Conservation (phyloP, 257 asterid species). For the Salvia hispanica region DNA sequence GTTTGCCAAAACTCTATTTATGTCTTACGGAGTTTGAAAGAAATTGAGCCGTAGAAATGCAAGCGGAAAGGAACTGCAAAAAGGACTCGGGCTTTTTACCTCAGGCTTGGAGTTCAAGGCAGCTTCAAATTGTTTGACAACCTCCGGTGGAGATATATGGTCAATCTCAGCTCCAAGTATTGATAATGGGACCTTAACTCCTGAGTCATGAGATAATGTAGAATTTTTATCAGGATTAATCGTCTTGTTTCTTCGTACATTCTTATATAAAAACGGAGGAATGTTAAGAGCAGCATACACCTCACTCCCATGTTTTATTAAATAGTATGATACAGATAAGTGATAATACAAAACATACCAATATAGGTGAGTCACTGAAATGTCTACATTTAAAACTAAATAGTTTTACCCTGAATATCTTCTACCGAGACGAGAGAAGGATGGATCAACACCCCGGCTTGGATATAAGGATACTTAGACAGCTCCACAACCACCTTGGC, state of each 20-base stretch:
- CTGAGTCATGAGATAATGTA: conserved; percentile 32
- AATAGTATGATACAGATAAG: too few relatives aligned
- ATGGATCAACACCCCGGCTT: conserved; percentile 64
- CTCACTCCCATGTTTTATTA: too few relatives aligned
- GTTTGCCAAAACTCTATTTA: too few relatives aligned
- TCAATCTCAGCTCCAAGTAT: conserved; percentile 69
- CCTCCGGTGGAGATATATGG: conserved; percentile 45
- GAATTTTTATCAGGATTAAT: too few relatives aligned
- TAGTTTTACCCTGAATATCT: conserved; percentile 53
- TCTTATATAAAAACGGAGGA: neutral
- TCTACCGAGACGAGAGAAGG: conserved; percentile 60
- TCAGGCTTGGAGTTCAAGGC: conserved; percentile 51
- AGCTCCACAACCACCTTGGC: conserved; percentile 72
- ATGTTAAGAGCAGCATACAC: too few relatives aligned
- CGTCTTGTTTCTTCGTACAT: neutral
- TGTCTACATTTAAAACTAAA: too few relatives aligned
- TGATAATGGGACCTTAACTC: conserved; percentile 57
- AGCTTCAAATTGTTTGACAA: conserved; percentile 47
- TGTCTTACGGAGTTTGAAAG: neutral
- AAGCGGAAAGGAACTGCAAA: neutral
- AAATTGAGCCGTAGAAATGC: neutral
- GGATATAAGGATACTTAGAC: conserved; percentile 45
- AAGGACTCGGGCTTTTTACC: conserved; percentile 29
- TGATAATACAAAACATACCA: too few relatives aligned
- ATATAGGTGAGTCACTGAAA: too few relatives aligned